Conservation (phyloP, 2,329 filamentous ascomycete species). For the Neonectria neomacrospora region DNA sequence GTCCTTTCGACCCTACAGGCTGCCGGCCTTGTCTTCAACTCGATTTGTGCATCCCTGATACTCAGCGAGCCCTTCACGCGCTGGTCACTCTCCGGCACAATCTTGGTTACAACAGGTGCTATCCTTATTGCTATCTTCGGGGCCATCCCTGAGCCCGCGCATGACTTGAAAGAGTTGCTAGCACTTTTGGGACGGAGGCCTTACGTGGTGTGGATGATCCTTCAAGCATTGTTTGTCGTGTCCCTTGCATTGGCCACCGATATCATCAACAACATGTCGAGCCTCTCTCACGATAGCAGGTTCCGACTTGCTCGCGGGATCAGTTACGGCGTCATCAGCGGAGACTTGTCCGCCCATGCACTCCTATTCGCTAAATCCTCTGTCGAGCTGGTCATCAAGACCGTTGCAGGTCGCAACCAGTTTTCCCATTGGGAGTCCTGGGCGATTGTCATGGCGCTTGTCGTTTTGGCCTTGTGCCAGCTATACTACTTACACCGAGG, state of each 20-base stretch:
- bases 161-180: slow-evolving; percentile 85
- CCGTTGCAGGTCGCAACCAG: slow-evolving; percentile 88
- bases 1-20: slow-evolving; percentile 96
- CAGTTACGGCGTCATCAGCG: slow-evolving; percentile 88
- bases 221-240: slow-evolving; percentile 79
- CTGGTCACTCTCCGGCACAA: slow-evolving; percentile 90
- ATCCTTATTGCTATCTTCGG: slow-evolving; percentile 93
- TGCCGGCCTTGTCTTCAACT: slow-evolving; percentile 97
- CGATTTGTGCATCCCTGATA: slow-evolving; percentile 93
- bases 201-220: slow-evolving; percentile 90
- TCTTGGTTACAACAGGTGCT: slow-evolving; percentile 89
- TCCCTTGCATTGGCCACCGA: slow-evolving; percentile 73
- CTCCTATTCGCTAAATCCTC: slow-evolving; percentile 95
- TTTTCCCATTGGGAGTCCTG: slow-evolving; percentile 97
- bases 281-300: slow-evolving; percentile 68
- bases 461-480: slow-evolving; percentile 85
- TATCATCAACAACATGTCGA: slow-evolving; percentile 62
- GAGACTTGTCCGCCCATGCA: slow-evolving; percentile 92
- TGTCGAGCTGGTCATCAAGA: slow-evolving; percentile 90
- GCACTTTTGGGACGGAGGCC: slow-evolving; percentile 76
- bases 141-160: slow-evolving; percentile 91
- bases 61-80: slow-evolving; percentile 93
- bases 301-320: slow-evolving; percentile 84
- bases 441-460: slow-evolving; percentile 85
- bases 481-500: slow-evolving; percentile 96